Base-by-base conservation (phyloP, 2,329 filamentous ascomycete species). In the Sporothrix humicola region DNA sequence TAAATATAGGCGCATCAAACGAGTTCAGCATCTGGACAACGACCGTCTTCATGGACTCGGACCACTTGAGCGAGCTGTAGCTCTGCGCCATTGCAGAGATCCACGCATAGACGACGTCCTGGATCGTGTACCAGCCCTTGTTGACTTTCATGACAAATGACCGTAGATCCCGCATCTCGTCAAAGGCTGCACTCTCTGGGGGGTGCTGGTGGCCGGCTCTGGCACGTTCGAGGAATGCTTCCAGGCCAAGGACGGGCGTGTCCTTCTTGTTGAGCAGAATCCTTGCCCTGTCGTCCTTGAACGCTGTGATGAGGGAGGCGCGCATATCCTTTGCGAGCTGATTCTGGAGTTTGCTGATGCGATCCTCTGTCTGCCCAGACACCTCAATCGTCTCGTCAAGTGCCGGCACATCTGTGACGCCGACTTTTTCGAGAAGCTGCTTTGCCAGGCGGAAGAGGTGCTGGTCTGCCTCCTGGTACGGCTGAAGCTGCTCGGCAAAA, bases 201-300 rank as follows among this genome's bases (percentile, higher is more conserved):
- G 84, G 81, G 69, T 87, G 85, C 77, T 88, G 85, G 0, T 87
- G 84, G 3, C 85, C 85, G 0, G 86, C 82, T 76, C 90, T 90
- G 1, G 88, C 86, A 77, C 91, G 88, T 76, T 91, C 89, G 3
- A 91, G 83, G 76, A 91, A 91, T 3, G 88, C 89, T 0, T 87
- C 88, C 17, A 90, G 82, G 9, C 87, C 87, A 44, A 88, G 81
- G 12, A 84, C 84, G 0, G 85, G 82, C 26, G 84, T 81, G 63
- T 88, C 86, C 72, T 86, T 86, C 75, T 88, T 89, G 75, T 82
- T 85, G 13, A 89, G 79, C 12, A 90, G 79, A 5, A 87, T 82
- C 74, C 84, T 85, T 0, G 87, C 87, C 7, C 83, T 83, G n/a
- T 88, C 86, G 72, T 88, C 86, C 58, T 84, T 85, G 76, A 88